A percentile compares a stretch with the other conserved stretches of the same genome.
phyloP scores from a whole-genome alignment of 352 stramenopile genomes.

The Thalassiosira mediterranea region DNA sequence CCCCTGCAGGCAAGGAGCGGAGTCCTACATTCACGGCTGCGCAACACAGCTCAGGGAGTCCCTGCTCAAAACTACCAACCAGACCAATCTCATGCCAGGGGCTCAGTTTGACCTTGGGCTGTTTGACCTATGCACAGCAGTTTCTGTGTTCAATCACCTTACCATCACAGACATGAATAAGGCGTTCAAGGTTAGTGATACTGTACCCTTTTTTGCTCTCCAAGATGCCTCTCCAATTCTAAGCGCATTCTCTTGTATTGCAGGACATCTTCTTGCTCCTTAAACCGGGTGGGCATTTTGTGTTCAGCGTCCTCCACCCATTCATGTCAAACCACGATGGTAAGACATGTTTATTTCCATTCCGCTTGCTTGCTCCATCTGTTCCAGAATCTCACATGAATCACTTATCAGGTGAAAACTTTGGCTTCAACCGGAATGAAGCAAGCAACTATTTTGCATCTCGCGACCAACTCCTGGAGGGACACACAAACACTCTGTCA shows the following conservation, averaged over 20 bases:
- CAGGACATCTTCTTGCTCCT: conserved; percentile 7
- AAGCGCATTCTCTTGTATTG: background rate
- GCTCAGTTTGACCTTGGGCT: conserved; percentile 1
- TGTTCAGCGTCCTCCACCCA: conserved; percentile 20
- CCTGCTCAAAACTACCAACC: background rate
- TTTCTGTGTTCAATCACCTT: conserved; percentile 21
- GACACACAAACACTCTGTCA: background rate
- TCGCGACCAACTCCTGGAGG: background rate
- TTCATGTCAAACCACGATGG: conserved; percentile 1
- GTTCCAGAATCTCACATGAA: too few species aligned
- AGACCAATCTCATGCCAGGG: conserved; percentile 8
- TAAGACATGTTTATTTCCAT: too few species aligned
- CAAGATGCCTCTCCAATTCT: background rate
- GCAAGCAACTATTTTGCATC: conserved; percentile 4
- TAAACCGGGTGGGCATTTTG: conserved; percentile 25
- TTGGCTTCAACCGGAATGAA: background rate
- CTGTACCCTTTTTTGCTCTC: background rate
- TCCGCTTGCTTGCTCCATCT: too few species aligned
- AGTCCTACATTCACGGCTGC: conserved; percentile 8
- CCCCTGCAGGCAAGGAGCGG: background rate
- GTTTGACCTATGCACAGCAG: conserved; percentile 16
- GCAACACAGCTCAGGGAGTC: background rate
- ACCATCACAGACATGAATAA: conserved; percentile 31
- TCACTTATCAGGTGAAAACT: too few species aligned
- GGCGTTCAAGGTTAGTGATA: background rate